Evolutionary conservation across 495 filamentous ascomycete species (phyloP).

Genomic region (Podospora pseudoanserina): DNA sequence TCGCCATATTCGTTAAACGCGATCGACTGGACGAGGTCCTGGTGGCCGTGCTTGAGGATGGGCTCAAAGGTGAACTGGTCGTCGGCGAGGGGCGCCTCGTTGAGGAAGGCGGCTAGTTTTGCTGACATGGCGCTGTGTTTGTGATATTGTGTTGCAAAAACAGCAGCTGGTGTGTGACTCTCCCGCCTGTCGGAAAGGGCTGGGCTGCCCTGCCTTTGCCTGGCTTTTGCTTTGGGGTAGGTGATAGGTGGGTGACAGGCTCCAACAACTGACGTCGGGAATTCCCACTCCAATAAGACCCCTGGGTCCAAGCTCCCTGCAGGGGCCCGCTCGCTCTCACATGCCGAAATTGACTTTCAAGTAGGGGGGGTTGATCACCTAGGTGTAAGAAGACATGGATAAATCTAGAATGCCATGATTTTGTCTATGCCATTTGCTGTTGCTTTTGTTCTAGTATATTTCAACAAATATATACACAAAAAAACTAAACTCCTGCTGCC

Average conservation of each 20-base stretch:
- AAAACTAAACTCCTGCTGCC: not conserved
- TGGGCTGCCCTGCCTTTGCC: too few species aligned
- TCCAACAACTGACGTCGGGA: not conserved
- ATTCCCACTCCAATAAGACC: not conserved
- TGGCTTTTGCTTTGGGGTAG: not conserved
- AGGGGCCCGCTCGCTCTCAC: not conserved
- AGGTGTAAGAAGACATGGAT: not conserved
- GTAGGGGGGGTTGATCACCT: not conserved
- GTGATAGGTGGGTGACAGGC: not conserved
- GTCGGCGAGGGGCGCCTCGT: conserved; percentile 71
- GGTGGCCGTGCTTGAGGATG: conserved; percentile 57
- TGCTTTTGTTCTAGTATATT: not conserved
- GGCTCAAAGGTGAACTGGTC: conserved; percentile 60
- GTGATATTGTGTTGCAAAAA: not conserved
- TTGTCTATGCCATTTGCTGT: not conserved
- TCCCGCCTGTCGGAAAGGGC: not conserved
- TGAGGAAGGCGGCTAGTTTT: conserved; percentile 45
- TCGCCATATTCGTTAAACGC: conserved; percentile 79
- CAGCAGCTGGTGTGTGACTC: not conserved
- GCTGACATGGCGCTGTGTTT: conserved; percentile 15
- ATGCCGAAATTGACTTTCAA: not conserved
- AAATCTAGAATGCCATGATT: not conserved
- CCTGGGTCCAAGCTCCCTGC: conserved; percentile 25
- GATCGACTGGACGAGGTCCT: conserved; percentile 65
- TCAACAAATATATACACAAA: not conserved